Evolutionary conservation across 495 filamentous ascomycete genomes (phyloP), one percentile per base, ranked within the genome.

Genomic region (Penicillium pancosmium): DNA sequence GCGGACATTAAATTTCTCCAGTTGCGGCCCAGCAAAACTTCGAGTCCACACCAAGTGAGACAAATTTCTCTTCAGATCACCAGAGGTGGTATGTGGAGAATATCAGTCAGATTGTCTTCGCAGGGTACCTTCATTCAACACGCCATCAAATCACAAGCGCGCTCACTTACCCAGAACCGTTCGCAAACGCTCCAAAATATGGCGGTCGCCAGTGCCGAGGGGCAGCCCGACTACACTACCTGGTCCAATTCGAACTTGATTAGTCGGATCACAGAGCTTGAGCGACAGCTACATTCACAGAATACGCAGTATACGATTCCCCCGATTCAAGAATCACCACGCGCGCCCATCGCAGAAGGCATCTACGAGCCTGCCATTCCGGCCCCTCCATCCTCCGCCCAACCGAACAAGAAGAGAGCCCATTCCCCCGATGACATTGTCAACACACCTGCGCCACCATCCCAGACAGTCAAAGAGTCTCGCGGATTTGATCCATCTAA

Each of bases 401-500:
- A 52, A 21, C 25, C 34, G 10, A 10, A 53, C 6, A 71, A 68
- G 59, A 72, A 72, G 62, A 62, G 55, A 27, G 50, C 63, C 27
- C 56, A 53, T 3, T 62, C 62, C 21, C 61, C 62, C 3, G 46
- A 66, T 33, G 67, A 76, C 54, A 70, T 73, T 44, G 69, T 67
- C 5, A 67, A 70, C 13, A 60, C 54, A 2, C 67, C 56, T 6
- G 67, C 59, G 41, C 57, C 46, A 0, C 57, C 46, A 0, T 50
- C 49, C 27, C 71, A 56, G 0, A 67, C 72, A 12, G 71, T 77
- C 34, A 79, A 77, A 53, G 67, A 71, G 15, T 44, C 65, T 8
- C 78, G 83, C 54, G 73, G 78, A 56, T 86, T 96, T 63, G 90
- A 97, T 68, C 84, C 89, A 6, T 84, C 86, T 1, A 90, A 87